These are phyloP conservation scores for Candolleomyces efflorescens DNA, from an alignment of 768 basidiomycete genomes.

Conservation along the genomic window DNA sequence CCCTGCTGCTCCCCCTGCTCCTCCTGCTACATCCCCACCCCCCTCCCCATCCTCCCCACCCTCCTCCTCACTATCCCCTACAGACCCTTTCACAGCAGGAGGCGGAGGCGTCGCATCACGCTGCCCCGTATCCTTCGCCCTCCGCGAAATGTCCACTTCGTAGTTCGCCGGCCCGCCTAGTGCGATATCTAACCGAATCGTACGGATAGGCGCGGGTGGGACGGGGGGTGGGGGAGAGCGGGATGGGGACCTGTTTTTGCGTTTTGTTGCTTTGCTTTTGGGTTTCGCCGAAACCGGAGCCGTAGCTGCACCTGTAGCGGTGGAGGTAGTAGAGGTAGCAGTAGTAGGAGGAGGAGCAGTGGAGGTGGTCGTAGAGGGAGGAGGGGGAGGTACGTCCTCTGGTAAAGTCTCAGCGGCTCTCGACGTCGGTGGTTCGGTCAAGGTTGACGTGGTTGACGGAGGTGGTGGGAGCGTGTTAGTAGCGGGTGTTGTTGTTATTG, in stretches of 20 bases:
- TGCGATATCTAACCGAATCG: conserved; percentile 63
- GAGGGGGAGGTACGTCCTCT: no score
- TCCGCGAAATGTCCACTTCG: conserved; percentile 59
- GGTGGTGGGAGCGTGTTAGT: not conserved
- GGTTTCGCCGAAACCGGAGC: conserved; percentile 16
- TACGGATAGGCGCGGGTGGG: conserved; percentile 48
- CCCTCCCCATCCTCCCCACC: conserved; percentile 16
- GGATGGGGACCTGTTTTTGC: conserved; percentile 32
- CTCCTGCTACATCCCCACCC: conserved; percentile 29
- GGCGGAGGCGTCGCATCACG: conserved; percentile 54
- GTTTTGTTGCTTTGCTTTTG: conserved; percentile 19
- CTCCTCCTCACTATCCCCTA: conserved; percentile 53
- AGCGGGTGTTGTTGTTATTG: not conserved
- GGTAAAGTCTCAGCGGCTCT: not conserved
- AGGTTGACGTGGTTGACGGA: not conserved
- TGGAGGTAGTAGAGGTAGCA: no score
- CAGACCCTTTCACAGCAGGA: conserved; percentile 40
- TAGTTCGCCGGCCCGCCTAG: conserved; percentile 75
- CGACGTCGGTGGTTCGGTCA: not conserved
- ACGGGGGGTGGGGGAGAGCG: conserved; percentile 60
- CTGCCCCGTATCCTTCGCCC: conserved; percentile 65
- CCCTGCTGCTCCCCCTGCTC: conserved; percentile 16
- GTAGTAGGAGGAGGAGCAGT: no score
- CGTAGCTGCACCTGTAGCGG: no score
- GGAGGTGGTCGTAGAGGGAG: no score